These are phyloP conservation scores for Betula pendula DNA, from an alignment of 306 rosid genomes.

Conservation along the genomic window DNA sequence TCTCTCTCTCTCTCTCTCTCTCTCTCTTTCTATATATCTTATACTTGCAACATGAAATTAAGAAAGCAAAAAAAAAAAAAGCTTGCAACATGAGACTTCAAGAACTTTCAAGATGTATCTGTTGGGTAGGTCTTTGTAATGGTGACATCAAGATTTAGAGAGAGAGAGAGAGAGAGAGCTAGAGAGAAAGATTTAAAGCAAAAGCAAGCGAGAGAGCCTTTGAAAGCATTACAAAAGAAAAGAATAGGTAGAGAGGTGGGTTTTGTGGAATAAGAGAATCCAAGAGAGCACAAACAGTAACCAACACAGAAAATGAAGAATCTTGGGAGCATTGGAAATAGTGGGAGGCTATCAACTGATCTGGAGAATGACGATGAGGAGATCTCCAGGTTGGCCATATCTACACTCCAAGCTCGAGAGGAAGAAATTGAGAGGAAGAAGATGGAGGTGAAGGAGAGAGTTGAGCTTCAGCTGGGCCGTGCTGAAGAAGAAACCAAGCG, in stretches of 20 bases:
- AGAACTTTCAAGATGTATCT: background rate
- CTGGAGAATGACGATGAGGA: conserved; percentile 62
- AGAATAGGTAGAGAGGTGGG: background rate
- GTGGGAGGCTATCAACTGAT: conserved; percentile 56
- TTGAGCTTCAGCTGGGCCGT: conserved; percentile 75
- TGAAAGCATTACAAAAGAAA: conserved; percentile 29
- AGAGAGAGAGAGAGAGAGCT: conserved; percentile 24
- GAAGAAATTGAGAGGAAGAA: conserved; percentile 92
- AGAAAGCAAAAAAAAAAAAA: no score
- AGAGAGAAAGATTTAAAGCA: conserved; percentile 45
- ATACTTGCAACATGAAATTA: no score
- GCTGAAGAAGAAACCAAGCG: conserved; percentile 90
- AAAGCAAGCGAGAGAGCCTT: conserved; percentile 45
- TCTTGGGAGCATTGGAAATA: conserved; percentile 54
- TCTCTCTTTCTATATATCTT: no score
- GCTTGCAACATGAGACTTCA: background rate
- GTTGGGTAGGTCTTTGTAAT: no score
- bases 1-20: no score
- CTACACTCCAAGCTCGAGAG: conserved; percentile 69
- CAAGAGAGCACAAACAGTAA: conserved; percentile 25
- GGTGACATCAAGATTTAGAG: background rate
- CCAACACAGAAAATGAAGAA: conserved; percentile 58
- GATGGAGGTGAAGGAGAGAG: conserved; percentile 80
- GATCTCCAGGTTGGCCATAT: conserved; percentile 55
- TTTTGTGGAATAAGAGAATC: conserved; percentile 30